These are phyloP conservation scores for Eutypa lata DNA, from an alignment of 2,329 filamentous ascomycete species.

Conservation along the genomic window DNA sequence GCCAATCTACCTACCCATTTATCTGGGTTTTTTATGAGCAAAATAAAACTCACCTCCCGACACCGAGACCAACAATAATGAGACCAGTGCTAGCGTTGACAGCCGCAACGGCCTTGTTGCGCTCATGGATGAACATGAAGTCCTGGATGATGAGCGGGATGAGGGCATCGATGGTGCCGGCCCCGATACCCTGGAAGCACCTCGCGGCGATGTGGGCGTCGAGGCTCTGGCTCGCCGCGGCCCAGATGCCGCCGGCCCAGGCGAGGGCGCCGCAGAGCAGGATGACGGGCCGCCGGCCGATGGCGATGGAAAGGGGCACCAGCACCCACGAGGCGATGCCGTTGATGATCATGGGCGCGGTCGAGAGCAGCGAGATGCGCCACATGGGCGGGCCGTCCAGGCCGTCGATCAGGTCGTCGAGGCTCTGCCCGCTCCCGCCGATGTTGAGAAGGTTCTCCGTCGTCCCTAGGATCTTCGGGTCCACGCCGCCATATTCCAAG, in stretches of 20 bases:
- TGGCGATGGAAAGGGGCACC: conserved; percentile 34
- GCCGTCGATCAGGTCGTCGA: conserved; percentile 24
- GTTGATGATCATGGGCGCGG: conserved; percentile 33
- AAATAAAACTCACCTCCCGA: conserved; percentile 9
- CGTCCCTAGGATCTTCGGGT: conserved; percentile 13
- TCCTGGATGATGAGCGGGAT: conserved; percentile 37
- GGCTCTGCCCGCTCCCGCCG: conserved; percentile 10
- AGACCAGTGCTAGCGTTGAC: conserved; percentile 29
- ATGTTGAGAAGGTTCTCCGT: conserved; percentile 26
- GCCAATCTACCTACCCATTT: no score
- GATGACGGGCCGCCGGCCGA: conserved; percentile 34
- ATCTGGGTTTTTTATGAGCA: no score
- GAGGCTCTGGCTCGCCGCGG: conserved; percentile 28
- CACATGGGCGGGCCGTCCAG: conserved; percentile 25
- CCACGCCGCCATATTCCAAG: conserved; percentile 32
- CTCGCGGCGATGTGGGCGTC: conserved; percentile 30
- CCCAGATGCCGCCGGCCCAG: conserved; percentile 35
- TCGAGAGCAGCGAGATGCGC: conserved; percentile 28
- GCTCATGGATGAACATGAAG: conserved; percentile 36
- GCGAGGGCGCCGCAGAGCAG: conserved; percentile 29
- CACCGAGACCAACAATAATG: conserved; percentile 27
- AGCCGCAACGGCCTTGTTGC: conserved; percentile 30
- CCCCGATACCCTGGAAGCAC: conserved; percentile 32
- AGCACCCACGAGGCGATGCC: conserved; percentile 33
- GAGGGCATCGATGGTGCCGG: conserved; percentile 32